Conservation (phyloP, 1,284 basidiomycete genomes). For the Albatrellus sp. region DNA sequence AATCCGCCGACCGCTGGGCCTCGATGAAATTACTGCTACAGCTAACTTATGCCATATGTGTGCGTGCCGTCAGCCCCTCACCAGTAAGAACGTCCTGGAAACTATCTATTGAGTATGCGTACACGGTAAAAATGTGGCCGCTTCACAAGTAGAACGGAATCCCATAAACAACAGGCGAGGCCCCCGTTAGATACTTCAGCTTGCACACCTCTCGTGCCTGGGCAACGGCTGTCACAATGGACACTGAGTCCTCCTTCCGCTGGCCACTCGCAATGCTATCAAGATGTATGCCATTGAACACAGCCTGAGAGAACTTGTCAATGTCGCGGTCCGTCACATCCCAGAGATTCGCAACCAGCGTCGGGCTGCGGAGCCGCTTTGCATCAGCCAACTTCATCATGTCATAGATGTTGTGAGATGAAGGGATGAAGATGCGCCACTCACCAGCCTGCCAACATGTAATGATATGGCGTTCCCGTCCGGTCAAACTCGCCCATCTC, state of each 20-base stretch:
- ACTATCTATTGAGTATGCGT: too few relatives aligned
- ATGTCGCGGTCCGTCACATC: constrained; percentile 98
- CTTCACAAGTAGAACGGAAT: constrained; percentile 73
- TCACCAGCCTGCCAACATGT: constrained; percentile 93
- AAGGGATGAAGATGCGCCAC: constrained; percentile 19
- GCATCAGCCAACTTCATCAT: too few relatives aligned
- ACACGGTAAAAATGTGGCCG: background rate
- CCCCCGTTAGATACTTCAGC: constrained; percentile 90
- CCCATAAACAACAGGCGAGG: constrained; percentile 89
- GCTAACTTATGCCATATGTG: too few relatives aligned
- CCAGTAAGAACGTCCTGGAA: too few relatives aligned
- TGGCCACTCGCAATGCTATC: constrained; percentile 19
- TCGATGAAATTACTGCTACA: too few relatives aligned
- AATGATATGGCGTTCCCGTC: constrained; percentile 84
- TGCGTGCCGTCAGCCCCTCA: too few relatives aligned
- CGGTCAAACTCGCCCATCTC: constrained; percentile 93
- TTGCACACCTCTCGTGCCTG: constrained; percentile 73
- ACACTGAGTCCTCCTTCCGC: constrained; percentile 21
- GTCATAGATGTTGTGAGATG: background rate
- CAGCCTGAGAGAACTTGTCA: constrained; percentile 80
- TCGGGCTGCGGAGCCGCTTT: constrained; percentile 45
- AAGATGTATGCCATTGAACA: constrained; percentile 69
- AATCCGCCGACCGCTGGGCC: too few relatives aligned
- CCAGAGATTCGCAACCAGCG: constrained; percentile 92
- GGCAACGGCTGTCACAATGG: constrained; percentile 73